Conservation (phyloP, 495 filamentous ascomycete genomes). For the Evansstolkia leycettana region DNA sequence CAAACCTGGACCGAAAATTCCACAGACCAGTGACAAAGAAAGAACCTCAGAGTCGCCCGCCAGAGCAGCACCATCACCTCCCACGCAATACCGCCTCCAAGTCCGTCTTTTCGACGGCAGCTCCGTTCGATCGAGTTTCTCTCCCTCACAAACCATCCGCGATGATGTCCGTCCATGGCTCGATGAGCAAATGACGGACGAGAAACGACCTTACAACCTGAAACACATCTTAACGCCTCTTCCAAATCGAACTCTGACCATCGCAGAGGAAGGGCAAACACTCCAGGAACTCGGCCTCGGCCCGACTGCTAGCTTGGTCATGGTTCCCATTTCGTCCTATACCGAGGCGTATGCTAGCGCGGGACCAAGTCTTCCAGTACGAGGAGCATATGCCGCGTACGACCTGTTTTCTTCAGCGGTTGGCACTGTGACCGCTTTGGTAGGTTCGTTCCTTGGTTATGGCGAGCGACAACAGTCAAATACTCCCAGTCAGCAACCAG, state of each 20-base stretch:
- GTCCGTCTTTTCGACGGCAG: conserved; percentile 77
- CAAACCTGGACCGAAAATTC: conserved; percentile 7
- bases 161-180: conserved; percentile 67
- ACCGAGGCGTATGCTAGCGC: conserved; percentile 44
- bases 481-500: conserved; percentile 3
- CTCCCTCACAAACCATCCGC: conserved; percentile 47
- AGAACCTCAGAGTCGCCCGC: conserved; percentile 5
- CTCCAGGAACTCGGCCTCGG: conserved; percentile 55
- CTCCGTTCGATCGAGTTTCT: conserved; percentile 61
- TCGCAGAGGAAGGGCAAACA: conserved; percentile 57
- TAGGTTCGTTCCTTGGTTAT: conserved; percentile 46
- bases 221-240: conserved; percentile 71
- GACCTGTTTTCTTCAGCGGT: conserved; percentile 30
- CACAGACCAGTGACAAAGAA: conserved; percentile 1
- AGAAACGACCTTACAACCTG: conserved; percentile 61
- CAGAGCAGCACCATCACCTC: conserved; percentile 12
- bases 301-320: conserved; percentile 71
- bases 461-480: conserved; percentile 13
- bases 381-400: conserved; percentile 30
- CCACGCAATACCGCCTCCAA: conserved; percentile 49
- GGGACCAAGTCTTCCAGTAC: conserved; percentile 28
- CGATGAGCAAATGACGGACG: conserved; percentile 37
- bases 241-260: conserved; percentile 59
- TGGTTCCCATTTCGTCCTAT: conserved; percentile 55
- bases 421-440: conserved; percentile 32